These are phyloP conservation scores for Colletotrichum sp. DNA, from an alignment of 2,329 filamentous ascomycete species.

Conservation along the genomic window DNA sequence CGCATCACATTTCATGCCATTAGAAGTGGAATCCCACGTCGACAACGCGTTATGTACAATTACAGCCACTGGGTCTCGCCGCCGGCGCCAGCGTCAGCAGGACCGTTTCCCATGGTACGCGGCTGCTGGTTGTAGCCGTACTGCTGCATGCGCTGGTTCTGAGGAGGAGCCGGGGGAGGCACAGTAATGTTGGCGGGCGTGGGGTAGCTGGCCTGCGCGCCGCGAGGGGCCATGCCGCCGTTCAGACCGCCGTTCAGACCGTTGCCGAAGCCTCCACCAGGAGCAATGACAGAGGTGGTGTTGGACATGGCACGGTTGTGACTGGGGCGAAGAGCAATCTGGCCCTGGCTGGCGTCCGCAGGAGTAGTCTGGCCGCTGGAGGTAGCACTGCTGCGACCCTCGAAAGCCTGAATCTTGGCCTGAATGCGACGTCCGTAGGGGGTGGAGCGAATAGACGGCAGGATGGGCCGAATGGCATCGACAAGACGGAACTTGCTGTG, in stretches of 20 bases:
- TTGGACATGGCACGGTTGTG: conserved; percentile 49
- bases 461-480: conserved; percentile 82
- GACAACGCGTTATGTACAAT: conserved; percentile 22
- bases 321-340: conserved; percentile 53
- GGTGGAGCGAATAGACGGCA: conserved; percentile 85
- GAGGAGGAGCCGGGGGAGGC: conserved; percentile 25
- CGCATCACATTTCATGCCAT: conserved; percentile 15
- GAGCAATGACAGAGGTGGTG: conserved; percentile 38
- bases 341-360: conserved; percentile 57
- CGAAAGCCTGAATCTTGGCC: conserved; percentile 77
- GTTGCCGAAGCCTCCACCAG: conserved; percentile 28
- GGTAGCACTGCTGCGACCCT: conserved; percentile 49
- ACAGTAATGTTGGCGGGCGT: conserved; percentile 34
- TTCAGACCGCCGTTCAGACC: conserved; percentile 31
- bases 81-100: conserved; percentile 24
- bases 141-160: conserved; percentile 10
- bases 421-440: conserved; percentile 94
- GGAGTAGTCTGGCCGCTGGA: conserved; percentile 57
- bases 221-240: conserved; percentile 31
- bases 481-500: conserved; percentile 77
- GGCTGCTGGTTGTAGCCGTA: conserved; percentile 8
- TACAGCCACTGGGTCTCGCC: conserved; percentile 46
- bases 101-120: conserved; percentile 3
- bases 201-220: conserved; percentile 39
- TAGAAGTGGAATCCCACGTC: not conserved